These are phyloP conservation scores for Ophiostoma montium DNA, from an alignment of 2,329 filamentous ascomycete species.

Conservation along the genomic window DNA sequence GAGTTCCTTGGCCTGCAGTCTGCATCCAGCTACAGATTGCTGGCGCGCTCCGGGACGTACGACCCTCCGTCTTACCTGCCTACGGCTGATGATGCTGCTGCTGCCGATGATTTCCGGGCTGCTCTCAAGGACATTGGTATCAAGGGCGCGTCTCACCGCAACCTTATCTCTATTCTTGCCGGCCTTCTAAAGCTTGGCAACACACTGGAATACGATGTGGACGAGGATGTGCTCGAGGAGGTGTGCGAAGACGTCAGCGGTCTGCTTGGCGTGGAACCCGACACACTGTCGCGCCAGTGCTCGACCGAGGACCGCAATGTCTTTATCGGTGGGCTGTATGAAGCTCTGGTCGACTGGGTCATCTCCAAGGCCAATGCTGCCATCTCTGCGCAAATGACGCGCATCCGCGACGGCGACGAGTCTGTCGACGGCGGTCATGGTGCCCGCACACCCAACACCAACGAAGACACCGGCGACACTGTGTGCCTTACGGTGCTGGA, in stretches of 20 bases:
- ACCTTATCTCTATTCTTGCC: slow-evolving; percentile 72
- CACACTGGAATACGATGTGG: slow-evolving; percentile 69
- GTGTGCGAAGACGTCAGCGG: slow-evolving; percentile 83
- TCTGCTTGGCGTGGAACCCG: slow-evolving; percentile 74
- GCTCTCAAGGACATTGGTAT: slow-evolving; percentile 87
- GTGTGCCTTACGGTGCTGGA: slow-evolving; percentile 84
- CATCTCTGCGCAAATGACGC: slow-evolving; percentile 61
- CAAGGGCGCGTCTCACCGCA: slow-evolving; percentile 69
- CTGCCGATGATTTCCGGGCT: slow-evolving; percentile 82
- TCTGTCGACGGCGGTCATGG: slow-evolving; percentile 48
- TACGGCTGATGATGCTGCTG: slow-evolving; percentile 80
- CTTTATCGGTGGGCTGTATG: slow-evolving; percentile 77
- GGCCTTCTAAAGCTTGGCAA: slow-evolving; percentile 86
- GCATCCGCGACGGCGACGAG: slow-evolving; percentile 50
- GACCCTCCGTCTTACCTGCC: slow-evolving; percentile 76
- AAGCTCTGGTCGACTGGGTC: slow-evolving; percentile 90
- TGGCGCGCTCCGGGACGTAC: slow-evolving; percentile 76
- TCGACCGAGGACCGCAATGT: slow-evolving; percentile 73
- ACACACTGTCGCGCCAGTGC: slow-evolving; percentile 63
- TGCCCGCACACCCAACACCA: slow-evolving; percentile 48
- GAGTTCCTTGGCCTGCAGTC: slow-evolving; percentile 75
- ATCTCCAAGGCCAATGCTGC: slow-evolving; percentile 76
- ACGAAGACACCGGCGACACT: slow-evolving; percentile 64
- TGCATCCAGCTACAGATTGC: slow-evolving; percentile 60
- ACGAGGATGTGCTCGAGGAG: slow-evolving; percentile 71